Evolutionary conservation across 2,329 filamentous ascomycete genomes (phyloP).

Genomic region (Pseudogymnoascus sp.): DNA sequence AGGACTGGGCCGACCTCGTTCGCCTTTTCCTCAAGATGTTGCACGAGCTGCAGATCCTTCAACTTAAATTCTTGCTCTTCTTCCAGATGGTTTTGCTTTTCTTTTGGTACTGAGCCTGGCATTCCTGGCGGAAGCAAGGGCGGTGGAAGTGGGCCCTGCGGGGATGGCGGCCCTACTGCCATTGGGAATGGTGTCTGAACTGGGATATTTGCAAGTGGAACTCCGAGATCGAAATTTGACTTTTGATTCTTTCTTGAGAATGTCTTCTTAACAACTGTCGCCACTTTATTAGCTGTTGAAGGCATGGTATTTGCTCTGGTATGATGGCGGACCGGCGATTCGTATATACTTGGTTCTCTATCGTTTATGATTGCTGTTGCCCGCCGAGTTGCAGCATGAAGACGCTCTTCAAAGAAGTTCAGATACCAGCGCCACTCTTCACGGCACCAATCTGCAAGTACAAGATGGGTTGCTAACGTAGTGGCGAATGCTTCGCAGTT

Average conservation of each 20-base stretch:
- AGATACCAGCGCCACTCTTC: slow-evolving; percentile 39
- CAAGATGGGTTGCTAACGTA: slow-evolving; percentile 28
- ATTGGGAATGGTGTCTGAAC: too few species aligned
- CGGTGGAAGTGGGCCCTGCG: not conserved
- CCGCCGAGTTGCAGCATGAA: slow-evolving; percentile 19
- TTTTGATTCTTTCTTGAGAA: too few species aligned
- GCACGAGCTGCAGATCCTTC: slow-evolving; percentile 27
- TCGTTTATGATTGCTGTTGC: too few species aligned
- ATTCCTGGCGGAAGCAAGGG: not conserved
- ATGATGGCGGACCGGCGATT: too few species aligned
- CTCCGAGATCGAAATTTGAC: too few species aligned
- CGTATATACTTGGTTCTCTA: too few species aligned
- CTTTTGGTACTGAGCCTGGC: too few species aligned
- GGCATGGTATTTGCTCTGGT: too few species aligned
- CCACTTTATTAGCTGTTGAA: too few species aligned
- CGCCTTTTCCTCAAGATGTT: slow-evolving; percentile 31
- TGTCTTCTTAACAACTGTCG: too few species aligned
- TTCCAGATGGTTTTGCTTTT: too few species aligned
- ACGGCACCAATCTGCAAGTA: slow-evolving; percentile 31
- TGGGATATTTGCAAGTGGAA: too few species aligned
- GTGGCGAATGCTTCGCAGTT: slow-evolving; percentile 17
- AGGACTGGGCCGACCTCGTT: slow-evolving; percentile 30
- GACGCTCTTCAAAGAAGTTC: slow-evolving; percentile 28
- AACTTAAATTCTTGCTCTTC: slow-evolving; percentile 23
- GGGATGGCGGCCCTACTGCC: not conserved